Base-by-base conservation (phyloP, 1,284 basidiomycete genomes). In the Bondarzewia mesenterica region DNA sequence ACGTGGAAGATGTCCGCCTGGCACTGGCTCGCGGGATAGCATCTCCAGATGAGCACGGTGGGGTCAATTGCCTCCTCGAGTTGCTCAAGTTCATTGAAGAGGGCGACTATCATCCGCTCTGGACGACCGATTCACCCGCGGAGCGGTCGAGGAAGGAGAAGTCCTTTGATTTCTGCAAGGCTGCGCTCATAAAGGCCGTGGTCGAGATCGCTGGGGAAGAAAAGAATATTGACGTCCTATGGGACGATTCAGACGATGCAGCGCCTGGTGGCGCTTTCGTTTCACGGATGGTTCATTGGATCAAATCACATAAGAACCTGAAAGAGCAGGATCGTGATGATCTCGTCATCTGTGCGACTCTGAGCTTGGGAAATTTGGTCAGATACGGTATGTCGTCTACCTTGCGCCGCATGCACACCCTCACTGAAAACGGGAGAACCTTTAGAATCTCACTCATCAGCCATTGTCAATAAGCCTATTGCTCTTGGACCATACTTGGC, bases 121-220 rank as follows among this genome's bases (percentile, higher is more conserved):
- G 89, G 89, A 54, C 60, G 1, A 49, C 53, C 8, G 63, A 68
- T 37, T 49, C 59, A 5, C 49, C 55, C 1, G 59, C 58, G 15
- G 70, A 73, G 45, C 58, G 58, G 10, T 53, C 57, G 20, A 61
- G 66, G 32, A 82, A 78, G 64, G 74, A 83, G 58, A 89, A 89
- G 59, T 72, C 74, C 0, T 85, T 95, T 50, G 80, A 83, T 50
- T 74, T 82, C 23, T 88, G 87, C 64, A 97, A 95, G 69, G 87
- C 83, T 1, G 85, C 85, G 0, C 69, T 91, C 3, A 82, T 93
- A 57, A 89, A 90, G 57, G 80, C 84, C 1, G 74, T 96, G 15
- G 90, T 97, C 12, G 89, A 89, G 54, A 76, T 89, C 20, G 80
- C 87, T 3, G 89, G 88, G 23, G 88, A 93, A 59, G 84, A 90